Percentiles rank a stretch among this genome's conserved stretches.
These are phyloP conservation scores for Gentiana straminea DNA, from an alignment of 257 asterid species.

Conservation along the genomic window DNA sequence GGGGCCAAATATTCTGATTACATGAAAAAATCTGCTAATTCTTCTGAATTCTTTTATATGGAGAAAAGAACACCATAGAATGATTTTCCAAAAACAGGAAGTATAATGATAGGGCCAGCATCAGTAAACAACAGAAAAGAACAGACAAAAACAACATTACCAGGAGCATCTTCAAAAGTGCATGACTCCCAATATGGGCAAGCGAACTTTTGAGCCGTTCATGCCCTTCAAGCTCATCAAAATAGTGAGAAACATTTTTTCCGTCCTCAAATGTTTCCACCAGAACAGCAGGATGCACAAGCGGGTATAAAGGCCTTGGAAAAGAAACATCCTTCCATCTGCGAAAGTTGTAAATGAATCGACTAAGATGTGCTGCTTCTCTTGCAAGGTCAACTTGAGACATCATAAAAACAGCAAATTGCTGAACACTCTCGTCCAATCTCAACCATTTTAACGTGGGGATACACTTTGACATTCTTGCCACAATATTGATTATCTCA, in stretches of 20 bases:
- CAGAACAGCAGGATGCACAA: slow-evolving; percentile 85
- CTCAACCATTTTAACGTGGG: slow-evolving; percentile 80
- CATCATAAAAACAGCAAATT: slow-evolving; percentile 86
- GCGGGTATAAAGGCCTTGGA: slow-evolving; percentile 86
- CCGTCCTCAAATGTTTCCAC: slow-evolving; percentile 90
- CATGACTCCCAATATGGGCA: slow-evolving; percentile 90
- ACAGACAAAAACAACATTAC: slow-evolving; percentile 6
- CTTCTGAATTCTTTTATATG: too few relatives aligned
- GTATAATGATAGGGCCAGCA: too few relatives aligned
- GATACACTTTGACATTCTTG: slow-evolving; percentile 48
- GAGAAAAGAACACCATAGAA: too few relatives aligned
- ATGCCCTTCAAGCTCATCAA: slow-evolving; percentile 54
- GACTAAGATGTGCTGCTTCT: slow-evolving; percentile 87
- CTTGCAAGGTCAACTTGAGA: slow-evolving; percentile 88
- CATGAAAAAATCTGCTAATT: too few relatives aligned
- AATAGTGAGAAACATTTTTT: slow-evolving; percentile 64
- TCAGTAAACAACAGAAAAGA: neutral
- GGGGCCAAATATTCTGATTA: too few relatives aligned
- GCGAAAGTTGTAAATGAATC: slow-evolving; percentile 73
- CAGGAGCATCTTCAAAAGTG: slow-evolving; percentile 47
- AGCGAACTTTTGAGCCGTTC: slow-evolving; percentile 61
- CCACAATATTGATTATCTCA: slow-evolving; percentile 59
- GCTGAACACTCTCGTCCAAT: slow-evolving; percentile 78
- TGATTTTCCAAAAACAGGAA: too few relatives aligned
- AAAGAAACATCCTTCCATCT: slow-evolving; percentile 80